phyloP scores from a whole-genome alignment of 139 green algal species.

The Trebouxia sp. region DNA sequence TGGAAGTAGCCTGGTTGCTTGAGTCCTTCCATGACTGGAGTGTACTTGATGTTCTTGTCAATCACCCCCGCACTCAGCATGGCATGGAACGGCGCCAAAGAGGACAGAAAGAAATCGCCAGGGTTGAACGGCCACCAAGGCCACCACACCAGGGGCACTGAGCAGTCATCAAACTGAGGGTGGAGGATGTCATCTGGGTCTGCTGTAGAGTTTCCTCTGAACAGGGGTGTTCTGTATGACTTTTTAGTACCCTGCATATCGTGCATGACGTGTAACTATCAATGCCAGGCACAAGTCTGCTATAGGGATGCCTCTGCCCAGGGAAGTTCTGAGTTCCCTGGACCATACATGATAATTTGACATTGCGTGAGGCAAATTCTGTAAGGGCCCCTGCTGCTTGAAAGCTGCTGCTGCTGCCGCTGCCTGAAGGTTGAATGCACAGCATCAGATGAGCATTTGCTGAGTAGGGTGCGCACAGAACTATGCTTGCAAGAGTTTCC shows the following conservation, averaged over 20 bases:
- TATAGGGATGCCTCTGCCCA: too few relatives aligned
- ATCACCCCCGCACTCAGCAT: slow-evolving; percentile 24
- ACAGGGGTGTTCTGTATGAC: background rate
- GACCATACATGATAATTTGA: background rate
- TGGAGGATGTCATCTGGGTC: slow-evolving; percentile 21
- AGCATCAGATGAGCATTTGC: too few relatives aligned
- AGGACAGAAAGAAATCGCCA: slow-evolving; percentile 23
- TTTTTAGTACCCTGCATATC: slow-evolving; percentile 20
- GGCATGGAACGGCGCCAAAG: slow-evolving; percentile 4
- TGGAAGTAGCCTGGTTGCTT: background rate
- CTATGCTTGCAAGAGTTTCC: too few relatives aligned
- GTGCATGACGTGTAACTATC: background rate
- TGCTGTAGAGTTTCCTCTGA: slow-evolving; percentile 3
- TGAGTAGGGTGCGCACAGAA: too few relatives aligned
- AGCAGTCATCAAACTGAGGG: background rate
- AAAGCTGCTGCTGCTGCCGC: too few relatives aligned
- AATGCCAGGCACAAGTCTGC: background rate
- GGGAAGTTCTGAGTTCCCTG: background rate
- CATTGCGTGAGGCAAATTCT: background rate
- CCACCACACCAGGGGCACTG: slow-evolving; percentile 32
- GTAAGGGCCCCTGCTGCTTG: too few relatives aligned
- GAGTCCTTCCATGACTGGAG: slow-evolving; percentile 17
- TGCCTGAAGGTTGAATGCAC: too few relatives aligned
- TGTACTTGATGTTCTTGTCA: slow-evolving; percentile 11
- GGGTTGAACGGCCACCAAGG: slow-evolving; percentile 35